phyloP scores from a whole-genome alignment of 2,329 filamentous ascomycete genomes.

The Sporothrix variecibatus region DNA sequence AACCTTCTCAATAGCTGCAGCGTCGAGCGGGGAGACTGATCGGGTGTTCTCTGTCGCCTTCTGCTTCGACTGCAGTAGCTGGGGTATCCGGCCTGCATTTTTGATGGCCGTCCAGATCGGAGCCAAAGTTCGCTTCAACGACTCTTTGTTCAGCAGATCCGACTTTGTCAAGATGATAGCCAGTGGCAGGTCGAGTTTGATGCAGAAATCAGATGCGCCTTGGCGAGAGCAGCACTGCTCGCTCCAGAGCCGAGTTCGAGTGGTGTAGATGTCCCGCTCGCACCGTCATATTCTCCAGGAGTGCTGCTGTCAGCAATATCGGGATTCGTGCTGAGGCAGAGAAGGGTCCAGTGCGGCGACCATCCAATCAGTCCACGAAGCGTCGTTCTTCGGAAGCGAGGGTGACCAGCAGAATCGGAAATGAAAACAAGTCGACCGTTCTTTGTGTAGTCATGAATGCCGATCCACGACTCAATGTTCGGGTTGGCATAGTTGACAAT shows the following conservation, averaged over 20 bases:
- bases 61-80: constrained; percentile 65
- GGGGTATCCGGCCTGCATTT: constrained; percentile 69
- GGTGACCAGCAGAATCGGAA: constrained; percentile 88
- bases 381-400: constrained; percentile 85
- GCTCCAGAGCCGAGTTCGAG: background rate
- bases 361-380: constrained; percentile 89
- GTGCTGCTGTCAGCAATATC: constrained; percentile 60
- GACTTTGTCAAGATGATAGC: constrained; percentile 87
- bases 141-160: constrained; percentile 69
- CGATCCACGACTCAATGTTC: constrained; percentile 89
- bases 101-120: constrained; percentile 79
- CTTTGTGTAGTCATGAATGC: constrained; percentile 80
- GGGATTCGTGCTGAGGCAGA: constrained; percentile 72
- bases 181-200: constrained; percentile 76
- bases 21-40: constrained; percentile 57
- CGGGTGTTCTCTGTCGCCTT: constrained; percentile 50
- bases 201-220: constrained; percentile 83
- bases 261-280: constrained; percentile 71
- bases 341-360: constrained; percentile 89
- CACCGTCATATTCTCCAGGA: background rate
- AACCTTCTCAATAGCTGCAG: constrained; percentile 58
- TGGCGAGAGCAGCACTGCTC: constrained; percentile 59
- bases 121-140: constrained; percentile 68
- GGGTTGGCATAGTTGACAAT: constrained; percentile 84
- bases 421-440: constrained; percentile 79